phyloP scores from a whole-genome alignment of 1,284 basidiomycete genomes.

The Termitomyces sp. region DNA sequence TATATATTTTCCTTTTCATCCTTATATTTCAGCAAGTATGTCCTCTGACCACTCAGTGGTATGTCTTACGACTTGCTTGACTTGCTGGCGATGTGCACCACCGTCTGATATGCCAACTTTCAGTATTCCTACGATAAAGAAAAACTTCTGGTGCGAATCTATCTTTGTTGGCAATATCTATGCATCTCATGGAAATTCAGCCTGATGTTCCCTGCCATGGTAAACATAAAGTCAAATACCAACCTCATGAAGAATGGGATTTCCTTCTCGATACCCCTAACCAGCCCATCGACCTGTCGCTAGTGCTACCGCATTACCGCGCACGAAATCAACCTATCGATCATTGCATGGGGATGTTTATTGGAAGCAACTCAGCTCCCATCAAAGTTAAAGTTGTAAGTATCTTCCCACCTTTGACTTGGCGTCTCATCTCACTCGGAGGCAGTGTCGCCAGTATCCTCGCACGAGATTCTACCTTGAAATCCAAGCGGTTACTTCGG shows the following conservation, averaged over 20 bases:
- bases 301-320: conserved; percentile 70
- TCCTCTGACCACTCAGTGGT: neutral
- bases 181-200: neutral
- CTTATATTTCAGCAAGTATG: neutral
- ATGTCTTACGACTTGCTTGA: neutral
- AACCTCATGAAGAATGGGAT: neutral
- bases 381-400: conserved; percentile 69
- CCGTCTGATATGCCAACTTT: neutral
- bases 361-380: conserved; percentile 44
- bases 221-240: conserved; percentile 2
- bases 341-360: conserved; percentile 64
- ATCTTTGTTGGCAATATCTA: neutral
- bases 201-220: neutral
- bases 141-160: neutral
- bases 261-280: conserved; percentile 41
- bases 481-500: conserved; percentile 51
- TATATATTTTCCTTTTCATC: neutral
- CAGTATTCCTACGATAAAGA: conserved; percentile 2
- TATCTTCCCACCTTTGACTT: conserved; percentile 15
- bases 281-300: conserved; percentile 53
- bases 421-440: neutral
- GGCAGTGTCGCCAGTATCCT: conserved; percentile 59
- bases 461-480: conserved; percentile 63
- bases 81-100: neutral
- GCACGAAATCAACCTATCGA: conserved; percentile 64